Evolutionary conservation across 306 rosid species (phyloP), one percentile per base, ranked within the genome.

Genomic region (Albizia julibrissin): DNA sequence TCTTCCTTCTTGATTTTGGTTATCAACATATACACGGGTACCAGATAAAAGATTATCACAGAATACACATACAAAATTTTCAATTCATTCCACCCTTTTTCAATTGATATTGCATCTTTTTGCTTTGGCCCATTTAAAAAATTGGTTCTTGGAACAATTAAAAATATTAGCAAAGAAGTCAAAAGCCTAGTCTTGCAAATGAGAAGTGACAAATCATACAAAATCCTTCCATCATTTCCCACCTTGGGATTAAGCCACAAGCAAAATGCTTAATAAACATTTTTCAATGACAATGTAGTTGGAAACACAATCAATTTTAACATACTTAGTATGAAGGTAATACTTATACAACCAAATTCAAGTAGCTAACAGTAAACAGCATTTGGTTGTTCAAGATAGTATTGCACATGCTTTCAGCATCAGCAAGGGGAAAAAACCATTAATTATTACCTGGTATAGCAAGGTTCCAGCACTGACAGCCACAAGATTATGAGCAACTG

Each of bases 391-490:
- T 70, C 69, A 74, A 54, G 69, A 79, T 6, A 70, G 77, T 71
- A 78, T 49, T 21, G 52, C 56, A 33, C 26, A 34, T 49, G 47
- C 80, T 79, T 78, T 39, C 81, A 76, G 78, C 34, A 84, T 76
- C 54, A 69, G 33, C 79, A 50, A 49, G 44, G 34, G 72, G 7
- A 22, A 58, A 7, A 33, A 56, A 79, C 69, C 85, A 39, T 22
- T 65, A 78, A 79, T 80, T n/a, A 64, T 83, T 89, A 95, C 99
- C 99, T 95, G 98, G 86, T 93, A 89, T 70, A 91, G 86, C 84
- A 95, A 89, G 87, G 77, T 90, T 89, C 99, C 99, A 5, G 87
- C 86, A 82, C 99, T 93, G 84, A 95, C 97, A 75, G 96, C 99
- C 86, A 91, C 94, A 59, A 91, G 92, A 89, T 92, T 85, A 27